Base-by-base conservation (phyloP, 257 asterid genomes). In the Coffea eugenioides region DNA sequence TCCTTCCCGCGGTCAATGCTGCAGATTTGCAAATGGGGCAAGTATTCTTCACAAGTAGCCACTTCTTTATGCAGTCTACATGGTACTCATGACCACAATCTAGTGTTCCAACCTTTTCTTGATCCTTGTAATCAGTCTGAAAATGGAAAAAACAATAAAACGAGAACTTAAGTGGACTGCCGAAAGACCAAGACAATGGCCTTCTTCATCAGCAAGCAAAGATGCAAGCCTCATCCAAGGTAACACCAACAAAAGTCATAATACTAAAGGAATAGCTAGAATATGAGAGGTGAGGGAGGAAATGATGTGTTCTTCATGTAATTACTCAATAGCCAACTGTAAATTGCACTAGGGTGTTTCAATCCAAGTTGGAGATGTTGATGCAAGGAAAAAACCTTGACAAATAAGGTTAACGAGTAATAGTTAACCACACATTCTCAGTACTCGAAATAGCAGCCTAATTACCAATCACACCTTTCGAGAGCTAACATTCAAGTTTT, bases 81-180 rank as follows among this genome's bases (percentile, higher is more conserved):
- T 94, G 97, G 77, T 90, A 92, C 77, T 91, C 95, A n/a, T 94
- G 97, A 27, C 92, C 88, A 51, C 98, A 94, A 21, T 88, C 89
- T 11, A 92, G 89, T 3, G 80, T 78, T 69, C 92, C 97, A 1
- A 92, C 69, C 73, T 67, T 84, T n/a, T 90, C 97, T 56, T 78
- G 82, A 20, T 83, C 83, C 80, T 83, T 87, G 69, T 87, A 92
- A 51, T 91, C 91, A 34, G 74, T 82, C 98, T 94, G 85, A 72
- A 66, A 51, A 82, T 20, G 27, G 48, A 54, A 23, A 51, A 65
- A 77, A 12, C 49, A 48, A 43, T n/a, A 68, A 20, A 23, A 49
- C 62, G 10, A 71, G 51, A 20, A 62, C 65, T 66, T 59, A 48
- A 10, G 41, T 73, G 65, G 51, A 74, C 39, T 73, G 45, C 2